These are phyloP conservation scores for Taphrina populina DNA, from an alignment of 1,139 yeast species.

Conservation along the genomic window DNA sequence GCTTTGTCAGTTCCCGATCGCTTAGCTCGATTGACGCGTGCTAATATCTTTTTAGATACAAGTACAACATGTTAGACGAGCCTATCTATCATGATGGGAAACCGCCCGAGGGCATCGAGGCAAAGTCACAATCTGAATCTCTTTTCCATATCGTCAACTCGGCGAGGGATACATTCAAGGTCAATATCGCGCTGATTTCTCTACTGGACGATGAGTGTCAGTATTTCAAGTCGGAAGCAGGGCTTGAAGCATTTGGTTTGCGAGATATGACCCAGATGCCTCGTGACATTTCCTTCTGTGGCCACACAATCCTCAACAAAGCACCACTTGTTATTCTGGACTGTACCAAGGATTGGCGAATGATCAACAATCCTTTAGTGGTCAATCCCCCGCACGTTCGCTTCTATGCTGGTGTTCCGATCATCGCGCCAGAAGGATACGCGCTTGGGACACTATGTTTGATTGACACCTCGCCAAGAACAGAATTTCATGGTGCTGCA, in stretches of 20 bases:
- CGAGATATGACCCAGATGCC: conserved; percentile 32
- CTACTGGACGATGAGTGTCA: conserved; percentile 30
- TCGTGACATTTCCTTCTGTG: conserved; percentile 38
- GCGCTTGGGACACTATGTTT: conserved; percentile 39
- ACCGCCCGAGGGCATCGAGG: conserved; percentile 14
- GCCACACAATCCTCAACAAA: conserved; percentile 37
- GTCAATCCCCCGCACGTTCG: conserved; percentile 35
- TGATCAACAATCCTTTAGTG: conserved; percentile 38
- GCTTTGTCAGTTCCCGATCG: conserved; percentile 1
- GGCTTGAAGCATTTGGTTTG: conserved; percentile 23
- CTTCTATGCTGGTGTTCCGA: conserved; percentile 40
- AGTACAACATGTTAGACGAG: conserved; percentile 14
- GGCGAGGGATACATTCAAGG: conserved; percentile 31
- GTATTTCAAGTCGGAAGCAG: conserved; percentile 33
- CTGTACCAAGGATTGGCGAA: conserved; percentile 39
- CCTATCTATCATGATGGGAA: conserved; percentile 28
- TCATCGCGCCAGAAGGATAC: conserved; percentile 36
- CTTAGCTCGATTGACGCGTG: not conserved
- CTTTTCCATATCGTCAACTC: conserved; percentile 30
- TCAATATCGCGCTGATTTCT: conserved; percentile 26
- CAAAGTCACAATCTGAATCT: conserved; percentile 21
- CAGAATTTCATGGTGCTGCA: conserved; percentile 31
- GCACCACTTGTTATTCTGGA: conserved; percentile 38
- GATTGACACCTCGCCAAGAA: conserved; percentile 36
- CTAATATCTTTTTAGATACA: conserved; percentile 5